Percentiles rank a stretch among this genome's conserved stretches.
These are phyloP conservation scores for Aspergillus thermomutatus DNA, from an alignment of 2,329 filamentous ascomycete species.

Conservation along the genomic window DNA sequence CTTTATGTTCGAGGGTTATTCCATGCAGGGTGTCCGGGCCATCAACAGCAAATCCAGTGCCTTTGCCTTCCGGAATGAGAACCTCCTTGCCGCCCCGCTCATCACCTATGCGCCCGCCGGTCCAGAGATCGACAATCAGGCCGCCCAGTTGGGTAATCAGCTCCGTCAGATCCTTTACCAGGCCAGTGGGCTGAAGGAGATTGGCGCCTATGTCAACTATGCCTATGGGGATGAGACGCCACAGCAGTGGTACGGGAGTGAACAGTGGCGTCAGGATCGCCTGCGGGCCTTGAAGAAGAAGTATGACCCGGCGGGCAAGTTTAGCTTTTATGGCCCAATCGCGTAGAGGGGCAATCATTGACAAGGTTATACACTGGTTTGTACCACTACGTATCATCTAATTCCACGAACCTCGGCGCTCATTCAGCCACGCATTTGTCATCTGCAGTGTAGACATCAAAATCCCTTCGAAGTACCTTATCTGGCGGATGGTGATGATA, in stretches of 20 bases:
- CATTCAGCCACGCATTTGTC: no score
- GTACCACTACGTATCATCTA: no score
- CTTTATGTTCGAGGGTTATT: conserved; percentile 58
- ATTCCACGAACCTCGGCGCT: no score
- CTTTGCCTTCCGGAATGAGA: conserved; percentile 47
- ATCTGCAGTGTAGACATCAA: no score
- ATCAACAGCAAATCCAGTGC: conserved; percentile 39
- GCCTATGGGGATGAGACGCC: conserved; percentile 26
- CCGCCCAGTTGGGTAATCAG: conserved; percentile 24
- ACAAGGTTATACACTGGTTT: no score
- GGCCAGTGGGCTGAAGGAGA: conserved; percentile 15
- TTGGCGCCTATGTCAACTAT: conserved; percentile 32
- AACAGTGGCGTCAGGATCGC: conserved; percentile 30
- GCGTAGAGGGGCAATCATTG: conserved; percentile 1
- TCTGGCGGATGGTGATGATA: no score
- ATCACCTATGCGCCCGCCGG: conserved; percentile 28
- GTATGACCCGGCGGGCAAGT: conserved; percentile 33
- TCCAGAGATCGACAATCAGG: conserved; percentile 20
- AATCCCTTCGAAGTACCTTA: no score
- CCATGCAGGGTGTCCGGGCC: conserved; percentile 43
- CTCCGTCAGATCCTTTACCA: conserved; percentile 28
- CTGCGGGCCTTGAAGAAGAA: conserved; percentile 31
- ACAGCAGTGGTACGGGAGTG: conserved; percentile 28
- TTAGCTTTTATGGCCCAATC: conserved; percentile 30
- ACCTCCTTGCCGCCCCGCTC: conserved; percentile 37